Evolutionary conservation across 2,329 filamentous ascomycete genomes (phyloP), one percentile per base, ranked within the genome.

Genomic region (Penicillium italicum): DNA sequence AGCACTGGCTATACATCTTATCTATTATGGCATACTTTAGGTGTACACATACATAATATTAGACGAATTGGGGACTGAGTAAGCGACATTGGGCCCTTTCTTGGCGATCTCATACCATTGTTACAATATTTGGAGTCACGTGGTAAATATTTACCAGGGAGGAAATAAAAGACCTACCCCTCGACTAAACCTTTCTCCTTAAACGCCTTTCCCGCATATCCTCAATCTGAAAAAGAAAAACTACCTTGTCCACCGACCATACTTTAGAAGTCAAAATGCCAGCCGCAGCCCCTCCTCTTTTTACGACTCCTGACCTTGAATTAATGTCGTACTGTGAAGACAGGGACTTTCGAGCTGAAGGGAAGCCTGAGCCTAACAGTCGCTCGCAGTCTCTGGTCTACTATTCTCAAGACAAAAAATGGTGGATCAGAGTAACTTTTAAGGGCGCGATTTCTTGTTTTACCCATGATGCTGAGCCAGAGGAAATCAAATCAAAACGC

Each of bases 381-480:
- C 44, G 31, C 30, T 47, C 20, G 14, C 31, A 36, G 44, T 11
- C 33, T 45, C 50, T 62, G 45, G 55, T 65, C 50, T 64, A 56
- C 53, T 37, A 47, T 57, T 28, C 20, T 30, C 49, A 64, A 4
- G 50, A 56, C 34, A 50, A 37, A 34, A 56, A 52, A 37, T 65
- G 56, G 58, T 65, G 58, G 60, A 61, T 65, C 42, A 63, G 45
- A 56, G 62, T 64, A 28, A 58, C 60, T 20, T 49, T 63, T 7
- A 11, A 48, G 20, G 58, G 56, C 34, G 16, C 38, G 28, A 37
- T 62, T 41, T 14, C 42, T 18, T 56, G 30, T 46, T 44, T 45
- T 20, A n/a, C n/a, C n/a, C n/a, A 54, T 37, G 28, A 53, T 54
- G 31, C 12, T 36, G n/a, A n/a, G n/a, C n/a, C n/a, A 51, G 38